Percentiles rank a stretch among this genome's conserved stretches.
These are phyloP conservation scores for Centella asiatica DNA, from an alignment of 129 eudicot genomes.

Conservation along the genomic window DNA sequence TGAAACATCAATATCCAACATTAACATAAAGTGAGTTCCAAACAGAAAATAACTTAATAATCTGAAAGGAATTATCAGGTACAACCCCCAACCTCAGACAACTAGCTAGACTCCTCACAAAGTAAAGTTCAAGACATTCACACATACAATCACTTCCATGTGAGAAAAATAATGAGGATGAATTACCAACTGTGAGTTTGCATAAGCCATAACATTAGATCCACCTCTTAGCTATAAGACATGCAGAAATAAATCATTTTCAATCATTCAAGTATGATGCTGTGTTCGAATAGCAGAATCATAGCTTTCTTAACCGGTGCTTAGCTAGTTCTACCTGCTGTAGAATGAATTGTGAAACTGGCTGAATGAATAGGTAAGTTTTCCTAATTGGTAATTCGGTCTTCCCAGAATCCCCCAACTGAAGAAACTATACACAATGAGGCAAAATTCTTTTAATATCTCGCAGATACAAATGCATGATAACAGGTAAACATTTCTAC, in stretches of 20 bases:
- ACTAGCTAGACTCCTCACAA: neutral
- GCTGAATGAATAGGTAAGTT: neutral
- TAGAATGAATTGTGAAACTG: neutral
- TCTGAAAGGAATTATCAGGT: neutral
- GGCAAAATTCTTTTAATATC: no score
- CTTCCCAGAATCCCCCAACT: neutral
- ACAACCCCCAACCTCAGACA: neutral
- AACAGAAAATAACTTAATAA: neutral
- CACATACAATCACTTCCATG: neutral
- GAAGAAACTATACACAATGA: neutral
- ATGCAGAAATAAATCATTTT: neutral
- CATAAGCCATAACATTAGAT: neutral
- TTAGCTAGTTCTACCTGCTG: neutral
- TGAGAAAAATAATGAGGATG: neutral
- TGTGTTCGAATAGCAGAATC: neutral
- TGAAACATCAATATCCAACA: constrained; percentile 16
- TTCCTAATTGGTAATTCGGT: neutral
- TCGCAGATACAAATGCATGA: no score
- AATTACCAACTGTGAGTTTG: neutral
- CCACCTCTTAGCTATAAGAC: neutral
- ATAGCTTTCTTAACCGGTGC: neutral
- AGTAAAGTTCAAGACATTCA: no score
- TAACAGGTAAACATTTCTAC: no score
- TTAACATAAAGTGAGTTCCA: neutral
- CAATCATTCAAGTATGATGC: no score